Percentiles rank a stretch among this genome's conserved stretches.
phyloP scores from a whole-genome alignment of 2,329 filamentous ascomycete species.

The Sporothrix curviconia region DNA sequence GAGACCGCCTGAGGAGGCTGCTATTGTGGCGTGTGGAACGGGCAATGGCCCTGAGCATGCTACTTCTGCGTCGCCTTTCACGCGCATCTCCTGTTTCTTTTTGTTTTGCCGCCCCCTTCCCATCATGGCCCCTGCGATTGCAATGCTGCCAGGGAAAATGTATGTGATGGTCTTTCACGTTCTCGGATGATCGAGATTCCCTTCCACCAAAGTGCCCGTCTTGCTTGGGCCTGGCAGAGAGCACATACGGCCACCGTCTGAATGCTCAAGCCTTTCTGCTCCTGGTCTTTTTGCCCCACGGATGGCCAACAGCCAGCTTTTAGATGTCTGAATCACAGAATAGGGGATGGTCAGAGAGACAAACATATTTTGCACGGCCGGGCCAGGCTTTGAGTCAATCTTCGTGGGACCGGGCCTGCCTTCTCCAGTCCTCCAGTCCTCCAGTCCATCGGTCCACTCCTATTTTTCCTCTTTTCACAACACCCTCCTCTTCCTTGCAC shows the following conservation, averaged over 20 bases:
- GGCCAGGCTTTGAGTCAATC: not conserved
- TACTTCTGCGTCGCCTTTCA: no score
- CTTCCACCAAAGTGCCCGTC: no score
- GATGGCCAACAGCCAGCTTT: not conserved
- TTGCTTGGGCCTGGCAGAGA: no score
- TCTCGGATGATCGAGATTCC: no score
- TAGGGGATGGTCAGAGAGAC: not conserved
- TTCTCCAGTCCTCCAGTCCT: not conserved
- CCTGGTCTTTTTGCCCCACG: not conserved
- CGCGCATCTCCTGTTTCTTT: not conserved
- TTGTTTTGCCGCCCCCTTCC: not conserved
- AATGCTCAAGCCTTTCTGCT: not conserved
- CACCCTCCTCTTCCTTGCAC: constrained; percentile 3
- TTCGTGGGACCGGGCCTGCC: not conserved
- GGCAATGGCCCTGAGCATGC: not conserved
- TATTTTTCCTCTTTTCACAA: constrained; percentile 1
- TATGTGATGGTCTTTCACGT: no score
- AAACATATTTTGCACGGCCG: not conserved
- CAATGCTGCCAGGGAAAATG: not conserved
- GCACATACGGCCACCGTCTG: not conserved
- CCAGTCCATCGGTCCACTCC: constrained; percentile 8
- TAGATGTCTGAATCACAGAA: not conserved
- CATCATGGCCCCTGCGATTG: not conserved
- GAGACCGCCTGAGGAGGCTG: no score
- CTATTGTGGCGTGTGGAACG: no score